A percentile compares a stretch with the other conserved stretches of the same genome.
phyloP scores from a whole-genome alignment of 2,329 filamentous ascomycete species.

The Hypoxylon sp. region DNA sequence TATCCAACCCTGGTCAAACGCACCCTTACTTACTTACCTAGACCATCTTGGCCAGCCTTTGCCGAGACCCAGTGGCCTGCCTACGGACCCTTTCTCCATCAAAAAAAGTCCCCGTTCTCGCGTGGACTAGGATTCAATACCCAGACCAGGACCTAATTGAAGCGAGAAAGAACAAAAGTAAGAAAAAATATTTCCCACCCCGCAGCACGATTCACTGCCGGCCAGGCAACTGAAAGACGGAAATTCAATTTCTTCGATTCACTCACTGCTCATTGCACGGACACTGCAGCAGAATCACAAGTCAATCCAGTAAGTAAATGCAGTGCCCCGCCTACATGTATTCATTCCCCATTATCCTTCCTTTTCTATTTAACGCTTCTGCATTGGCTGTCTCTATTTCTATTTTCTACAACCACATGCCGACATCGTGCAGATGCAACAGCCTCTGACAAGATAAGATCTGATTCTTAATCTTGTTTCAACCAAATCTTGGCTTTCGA shows the following conservation, averaged over 20 bases:
- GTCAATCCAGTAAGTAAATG: conserved; percentile 28
- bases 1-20: conserved; percentile 39
- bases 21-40: conserved; percentile 26
- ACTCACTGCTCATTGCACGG: too few relatives aligned
- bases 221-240: too few relatives aligned
- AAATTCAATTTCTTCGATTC: too few relatives aligned
- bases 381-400: conserved; percentile 36
- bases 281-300: conserved; percentile 36
- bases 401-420: conserved; percentile 43
- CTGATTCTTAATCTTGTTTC: conserved; percentile 35
- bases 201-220: too few relatives aligned
- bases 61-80: conserved; percentile 32
- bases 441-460: conserved; percentile 40
- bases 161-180: conserved; percentile 22
- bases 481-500: conserved; percentile 31
- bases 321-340: conserved; percentile 40
- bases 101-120: conserved; percentile 32
- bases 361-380: conserved; percentile 33
- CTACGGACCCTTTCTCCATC: conserved; percentile 30
- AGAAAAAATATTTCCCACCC: conserved; percentile 35
- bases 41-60: conserved; percentile 25
- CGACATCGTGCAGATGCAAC: conserved; percentile 43
- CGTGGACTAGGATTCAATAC: conserved; percentile 31
- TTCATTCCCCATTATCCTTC: conserved; percentile 34
- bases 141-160: conserved; percentile 26